phyloP scores from a whole-genome alignment of 2,329 filamentous ascomycete species.

The Cadophora sp. region DNA sequence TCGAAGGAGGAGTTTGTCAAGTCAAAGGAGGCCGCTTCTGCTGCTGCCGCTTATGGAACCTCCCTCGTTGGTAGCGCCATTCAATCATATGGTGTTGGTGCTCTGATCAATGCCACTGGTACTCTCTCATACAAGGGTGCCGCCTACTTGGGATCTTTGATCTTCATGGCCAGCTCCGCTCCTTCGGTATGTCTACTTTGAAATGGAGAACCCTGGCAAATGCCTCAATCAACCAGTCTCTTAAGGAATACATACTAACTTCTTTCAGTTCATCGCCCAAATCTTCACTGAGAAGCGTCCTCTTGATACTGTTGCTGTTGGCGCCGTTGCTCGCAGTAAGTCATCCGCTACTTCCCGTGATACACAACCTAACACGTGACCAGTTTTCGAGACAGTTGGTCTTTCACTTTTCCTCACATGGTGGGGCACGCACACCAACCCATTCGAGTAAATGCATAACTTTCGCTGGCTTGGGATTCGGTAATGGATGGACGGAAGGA shows the following conservation, averaged over 20 bases:
- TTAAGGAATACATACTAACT: constrained; percentile 10
- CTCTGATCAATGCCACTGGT: constrained; percentile 91
- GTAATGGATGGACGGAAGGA: constrained; percentile 13
- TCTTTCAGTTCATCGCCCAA: constrained; percentile 78
- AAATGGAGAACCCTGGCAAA: neutral
- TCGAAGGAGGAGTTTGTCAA: constrained; percentile 96
- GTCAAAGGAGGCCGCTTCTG: constrained; percentile 89
- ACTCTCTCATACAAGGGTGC: constrained; percentile 97
- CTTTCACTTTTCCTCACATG: constrained; percentile 92
- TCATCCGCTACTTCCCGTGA: neutral
- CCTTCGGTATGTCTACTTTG: constrained; percentile 70
- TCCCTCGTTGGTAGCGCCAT: constrained; percentile 88
- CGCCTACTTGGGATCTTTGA: constrained; percentile 86
- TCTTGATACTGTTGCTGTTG: constrained; percentile 87
- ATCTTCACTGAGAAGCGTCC: constrained; percentile 91
- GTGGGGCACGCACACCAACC: constrained; percentile 96
- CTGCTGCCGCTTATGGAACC: constrained; percentile 88
- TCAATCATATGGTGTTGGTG: constrained; percentile 88
- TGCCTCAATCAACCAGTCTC: neutral
- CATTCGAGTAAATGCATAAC: constrained; percentile 61
- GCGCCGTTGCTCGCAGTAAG: constrained; percentile 72
- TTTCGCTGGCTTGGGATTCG: constrained; percentile 9
- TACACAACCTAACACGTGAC: neutral
- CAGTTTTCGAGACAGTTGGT: constrained; percentile 87
- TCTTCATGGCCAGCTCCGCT: constrained; percentile 91